Evolutionary conservation across 495 filamentous ascomycete genomes (phyloP).

Genomic region (Patellaria atrata): DNA sequence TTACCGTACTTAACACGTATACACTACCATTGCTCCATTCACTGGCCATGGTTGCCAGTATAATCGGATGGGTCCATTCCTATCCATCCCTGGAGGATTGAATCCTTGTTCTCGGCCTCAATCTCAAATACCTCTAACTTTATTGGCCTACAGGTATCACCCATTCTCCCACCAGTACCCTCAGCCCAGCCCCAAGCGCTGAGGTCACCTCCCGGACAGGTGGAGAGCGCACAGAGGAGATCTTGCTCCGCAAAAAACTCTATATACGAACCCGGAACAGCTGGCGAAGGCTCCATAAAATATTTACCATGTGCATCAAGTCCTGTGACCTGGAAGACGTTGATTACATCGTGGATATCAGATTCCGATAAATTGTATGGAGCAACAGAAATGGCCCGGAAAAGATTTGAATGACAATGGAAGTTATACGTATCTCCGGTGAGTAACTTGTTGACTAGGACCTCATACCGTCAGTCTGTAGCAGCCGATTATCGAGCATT

Average conservation of each 20-base stretch:
- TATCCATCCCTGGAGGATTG: conserved; percentile 45
- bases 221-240: conserved; percentile 57
- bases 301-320: conserved; percentile 57
- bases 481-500: no score
- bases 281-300: conserved; percentile 64
- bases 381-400: conserved; percentile 51
- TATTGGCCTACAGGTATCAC: conserved; percentile 56
- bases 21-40: no score
- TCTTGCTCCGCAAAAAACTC: conserved; percentile 69
- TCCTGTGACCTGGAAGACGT: conserved; percentile 70
- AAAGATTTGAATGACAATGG: conserved; percentile 72
- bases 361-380: conserved; percentile 52
- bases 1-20: no score
- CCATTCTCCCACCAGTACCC: conserved; percentile 49
- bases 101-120: conserved; percentile 28
- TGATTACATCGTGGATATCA: conserved; percentile 70
- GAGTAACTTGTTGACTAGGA: conserved; percentile 51
- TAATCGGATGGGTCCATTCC: conserved; percentile 43
- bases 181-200: conserved; percentile 61
- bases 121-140: conserved; percentile 56
- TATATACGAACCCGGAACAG: conserved; percentile 48
- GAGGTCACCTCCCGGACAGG: conserved; percentile 48
- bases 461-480: no score
- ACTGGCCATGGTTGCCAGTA: conserved; percentile 54
- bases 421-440: conserved; percentile 57